Evolutionary conservation across 441 rosid genomes (phyloP).

Genomic region (Gossypium trilobum): DNA sequence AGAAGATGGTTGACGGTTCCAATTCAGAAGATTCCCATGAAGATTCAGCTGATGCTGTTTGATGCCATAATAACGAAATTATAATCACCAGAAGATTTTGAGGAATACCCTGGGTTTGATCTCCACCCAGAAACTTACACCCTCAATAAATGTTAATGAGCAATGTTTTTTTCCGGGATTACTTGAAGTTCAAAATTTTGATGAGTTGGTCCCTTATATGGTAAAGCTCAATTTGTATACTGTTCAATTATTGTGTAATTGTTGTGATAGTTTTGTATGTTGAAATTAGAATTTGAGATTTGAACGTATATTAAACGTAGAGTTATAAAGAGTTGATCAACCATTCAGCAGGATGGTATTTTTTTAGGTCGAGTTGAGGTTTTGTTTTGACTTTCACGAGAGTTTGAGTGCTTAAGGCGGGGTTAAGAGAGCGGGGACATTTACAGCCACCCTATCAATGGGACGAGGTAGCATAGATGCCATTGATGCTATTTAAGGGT

Average conservation of each 20-base stretch:
- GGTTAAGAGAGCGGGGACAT: too few relatives aligned
- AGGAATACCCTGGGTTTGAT: neutral
- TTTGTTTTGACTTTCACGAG: too few relatives aligned
- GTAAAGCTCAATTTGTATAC: neutral
- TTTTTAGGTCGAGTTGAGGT: too few relatives aligned
- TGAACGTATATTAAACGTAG: neutral
- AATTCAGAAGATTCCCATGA: constrained; percentile 44
- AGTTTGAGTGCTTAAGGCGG: too few relatives aligned
- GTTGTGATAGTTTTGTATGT: neutral
- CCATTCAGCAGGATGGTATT: too few relatives aligned
- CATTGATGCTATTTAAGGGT: too few relatives aligned
- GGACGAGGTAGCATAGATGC: too few relatives aligned
- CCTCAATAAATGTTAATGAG: neutral
- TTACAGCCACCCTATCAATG: too few relatives aligned
- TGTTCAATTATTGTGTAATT: neutral
- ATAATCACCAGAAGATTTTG: neutral
- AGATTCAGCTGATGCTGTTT: constrained; percentile 15
- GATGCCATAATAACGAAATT: neutral
- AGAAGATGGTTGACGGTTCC: constrained; percentile 62
- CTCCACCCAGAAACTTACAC: neutral
- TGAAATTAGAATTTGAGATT: neutral
- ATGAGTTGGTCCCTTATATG: neutral
- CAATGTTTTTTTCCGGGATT: neutral
- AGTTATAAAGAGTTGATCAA: neutral
- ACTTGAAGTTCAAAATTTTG: constrained; percentile 9